Conservation (phyloP, 2,329 filamentous ascomycete species). For the Teratosphaeria destructans region DNA sequence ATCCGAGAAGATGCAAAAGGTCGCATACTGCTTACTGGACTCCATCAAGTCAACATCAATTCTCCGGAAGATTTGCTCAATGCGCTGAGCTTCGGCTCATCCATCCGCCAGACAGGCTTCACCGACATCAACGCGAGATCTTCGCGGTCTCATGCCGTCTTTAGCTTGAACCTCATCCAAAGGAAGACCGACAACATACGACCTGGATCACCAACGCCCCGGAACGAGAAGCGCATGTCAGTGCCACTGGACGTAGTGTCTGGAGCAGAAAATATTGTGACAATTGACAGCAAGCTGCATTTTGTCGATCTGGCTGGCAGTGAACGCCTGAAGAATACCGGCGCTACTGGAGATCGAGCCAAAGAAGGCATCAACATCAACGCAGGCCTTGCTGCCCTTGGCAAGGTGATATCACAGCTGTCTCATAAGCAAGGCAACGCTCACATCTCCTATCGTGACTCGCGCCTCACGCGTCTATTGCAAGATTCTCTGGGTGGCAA, state of each 20-base stretch:
- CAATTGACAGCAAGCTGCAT: constrained; percentile 94
- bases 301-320: constrained; percentile 97
- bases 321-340: constrained; percentile 93
- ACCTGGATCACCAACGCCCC: constrained; percentile 33
- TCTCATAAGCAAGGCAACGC: constrained; percentile 79
- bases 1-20: constrained; percentile 93
- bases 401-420: constrained; percentile 96
- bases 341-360: constrained; percentile 85
- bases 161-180: constrained; percentile 87
- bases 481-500: constrained; percentile 96
- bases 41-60: constrained; percentile 79
- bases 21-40: constrained; percentile 83
- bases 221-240: constrained; percentile 73
- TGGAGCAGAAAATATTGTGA: constrained; percentile 56
- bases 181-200: constrained; percentile 51
- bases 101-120: constrained; percentile 90
- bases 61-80: constrained; percentile 84
- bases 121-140: constrained; percentile 97
- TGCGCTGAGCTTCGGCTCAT: constrained; percentile 83
- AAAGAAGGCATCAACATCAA: constrained; percentile 98
- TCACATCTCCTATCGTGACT: constrained; percentile 95
- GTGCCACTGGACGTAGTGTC: constrained; percentile 73
- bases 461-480: constrained; percentile 85
- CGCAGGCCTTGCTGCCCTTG: constrained; percentile 82
- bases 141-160: constrained; percentile 93